Percentiles rank a stretch among this genome's conserved stretches.
These are phyloP conservation scores for Phialophora chinensis DNA, from an alignment of 2,329 filamentous ascomycete species.

Conservation along the genomic window DNA sequence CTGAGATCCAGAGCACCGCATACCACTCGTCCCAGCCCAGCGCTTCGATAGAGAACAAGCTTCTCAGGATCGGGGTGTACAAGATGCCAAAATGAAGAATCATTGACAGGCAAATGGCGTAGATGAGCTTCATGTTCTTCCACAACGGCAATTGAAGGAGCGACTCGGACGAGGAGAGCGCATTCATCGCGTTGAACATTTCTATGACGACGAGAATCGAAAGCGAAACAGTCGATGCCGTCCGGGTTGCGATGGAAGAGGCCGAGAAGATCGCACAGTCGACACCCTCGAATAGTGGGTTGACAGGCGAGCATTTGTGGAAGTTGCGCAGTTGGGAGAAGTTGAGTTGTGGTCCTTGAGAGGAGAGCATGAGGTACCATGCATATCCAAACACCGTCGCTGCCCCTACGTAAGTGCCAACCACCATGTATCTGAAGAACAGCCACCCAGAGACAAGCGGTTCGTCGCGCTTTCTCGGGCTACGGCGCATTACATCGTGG, in stretches of 20 bases:
- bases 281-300: conserved; percentile 79
- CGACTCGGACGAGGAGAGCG: conserved; percentile 91
- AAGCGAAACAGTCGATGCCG: conserved; percentile 90
- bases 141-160: conserved; percentile 92
- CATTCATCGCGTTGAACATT: conserved; percentile 99
- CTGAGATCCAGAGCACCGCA: conserved; percentile 85
- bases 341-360: conserved; percentile 84
- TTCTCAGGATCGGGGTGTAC: conserved; percentile 87
- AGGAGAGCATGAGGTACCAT: conserved; percentile 99
- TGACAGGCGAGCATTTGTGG: conserved; percentile 75
- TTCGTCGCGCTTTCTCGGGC: conserved; percentile 90
- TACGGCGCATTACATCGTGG: conserved; percentile 94
- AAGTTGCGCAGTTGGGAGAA: conserved; percentile 92
- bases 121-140: conserved; percentile 98
- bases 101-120: conserved; percentile 93
- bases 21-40: conserved; percentile 88
- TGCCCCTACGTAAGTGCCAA: conserved; percentile 91
- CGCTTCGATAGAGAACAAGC: conserved; percentile 87
- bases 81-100: conserved; percentile 90
- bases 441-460: conserved; percentile 92
- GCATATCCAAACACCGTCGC: conserved; percentile 96
- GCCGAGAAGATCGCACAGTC: conserved; percentile 92
- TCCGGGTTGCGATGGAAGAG: conserved; percentile 72
- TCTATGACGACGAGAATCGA: conserved; percentile 94
- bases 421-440: conserved; percentile 96